These are phyloP conservation scores for Psidium friedrichsthalianum DNA, from an alignment of 345 rosid genomes.

Conservation along the genomic window DNA sequence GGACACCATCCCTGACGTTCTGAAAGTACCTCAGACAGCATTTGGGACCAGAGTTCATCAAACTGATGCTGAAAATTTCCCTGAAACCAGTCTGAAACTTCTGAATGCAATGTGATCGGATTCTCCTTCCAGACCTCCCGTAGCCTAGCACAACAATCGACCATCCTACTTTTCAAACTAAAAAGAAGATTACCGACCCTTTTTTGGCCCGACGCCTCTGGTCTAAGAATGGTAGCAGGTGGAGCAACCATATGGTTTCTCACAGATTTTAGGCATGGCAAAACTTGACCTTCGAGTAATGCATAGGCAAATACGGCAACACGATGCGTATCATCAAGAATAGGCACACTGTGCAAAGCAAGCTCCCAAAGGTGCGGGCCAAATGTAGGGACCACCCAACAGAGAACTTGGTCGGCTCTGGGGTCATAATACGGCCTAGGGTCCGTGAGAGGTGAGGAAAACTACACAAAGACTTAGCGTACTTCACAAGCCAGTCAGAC, in stretches of 20 bases:
- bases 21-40: slow-evolving; percentile 38
- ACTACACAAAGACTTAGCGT: slow-evolving; percentile 45
- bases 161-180: slow-evolving; percentile 28
- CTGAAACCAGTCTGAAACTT: slow-evolving; percentile 70
- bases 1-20: slow-evolving; percentile 21
- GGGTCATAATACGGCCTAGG: slow-evolving; percentile 59
- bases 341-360: slow-evolving; percentile 33
- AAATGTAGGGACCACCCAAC: slow-evolving; percentile 54
- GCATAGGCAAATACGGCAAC: slow-evolving; percentile 57
- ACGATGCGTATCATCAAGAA: slow-evolving; percentile 17
- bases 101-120: slow-evolving; percentile 29
- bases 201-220: slow-evolving; percentile 43
- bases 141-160: slow-evolving; percentile 36
- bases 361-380: slow-evolving; percentile 68
- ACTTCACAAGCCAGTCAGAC: slow-evolving; percentile 69
- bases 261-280: slow-evolving; percentile 47
- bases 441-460: slow-evolving; percentile 42
- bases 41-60: slow-evolving; percentile 46
- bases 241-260: slow-evolving; percentile 38
- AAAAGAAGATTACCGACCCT: slow-evolving; percentile 54
- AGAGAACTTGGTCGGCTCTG: slow-evolving; percentile 37
- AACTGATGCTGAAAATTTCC: slow-evolving; percentile 31
- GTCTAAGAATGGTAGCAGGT: slow-evolving; percentile 48
- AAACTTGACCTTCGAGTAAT: slow-evolving; percentile 66
- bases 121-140: slow-evolving; percentile 45